A percentile compares a stretch with the other conserved stretches of the same genome.
Conservation (phyloP, 1,284 basidiomycete genomes). For the Rhodotorula sp. region DNA sequence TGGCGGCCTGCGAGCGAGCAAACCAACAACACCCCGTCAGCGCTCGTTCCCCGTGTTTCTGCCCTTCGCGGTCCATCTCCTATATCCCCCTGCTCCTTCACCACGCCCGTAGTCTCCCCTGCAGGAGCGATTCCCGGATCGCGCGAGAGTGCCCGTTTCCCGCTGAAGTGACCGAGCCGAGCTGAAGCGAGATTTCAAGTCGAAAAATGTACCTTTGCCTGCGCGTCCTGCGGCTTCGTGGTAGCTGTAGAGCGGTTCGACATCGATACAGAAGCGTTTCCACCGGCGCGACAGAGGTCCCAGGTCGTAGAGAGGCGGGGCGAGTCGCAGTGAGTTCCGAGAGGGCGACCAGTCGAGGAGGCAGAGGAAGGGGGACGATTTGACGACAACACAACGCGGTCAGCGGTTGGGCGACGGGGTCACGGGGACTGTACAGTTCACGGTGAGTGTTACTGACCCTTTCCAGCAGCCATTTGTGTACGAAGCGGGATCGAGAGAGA, state of each 20-base stretch:
- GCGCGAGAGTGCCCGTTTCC: neutral
- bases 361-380: neutral
- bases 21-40: conserved; percentile 42
- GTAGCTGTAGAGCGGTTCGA: conserved; percentile 13
- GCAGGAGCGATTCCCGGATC: neutral
- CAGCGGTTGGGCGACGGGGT: no score
- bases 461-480: conserved; percentile 15
- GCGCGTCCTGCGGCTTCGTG: conserved; percentile 41
- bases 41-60: neutral
- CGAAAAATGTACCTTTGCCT: conserved; percentile 39
- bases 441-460: neutral
- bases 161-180: neutral
- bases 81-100: no score
- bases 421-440: no score
- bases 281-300: no score
- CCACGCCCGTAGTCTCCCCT: neutral
- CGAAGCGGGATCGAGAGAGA: conserved; percentile 6
- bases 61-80: neutral
- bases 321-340: neutral
- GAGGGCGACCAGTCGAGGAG: neutral
- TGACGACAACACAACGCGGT: neutral
- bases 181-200: neutral
- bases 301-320: neutral
- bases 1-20: conserved; percentile 77
- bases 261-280: neutral